These are phyloP conservation scores for Gliomastix tumulicola DNA, from an alignment of 2,329 filamentous ascomycete genomes.

Conservation along the genomic window DNA sequence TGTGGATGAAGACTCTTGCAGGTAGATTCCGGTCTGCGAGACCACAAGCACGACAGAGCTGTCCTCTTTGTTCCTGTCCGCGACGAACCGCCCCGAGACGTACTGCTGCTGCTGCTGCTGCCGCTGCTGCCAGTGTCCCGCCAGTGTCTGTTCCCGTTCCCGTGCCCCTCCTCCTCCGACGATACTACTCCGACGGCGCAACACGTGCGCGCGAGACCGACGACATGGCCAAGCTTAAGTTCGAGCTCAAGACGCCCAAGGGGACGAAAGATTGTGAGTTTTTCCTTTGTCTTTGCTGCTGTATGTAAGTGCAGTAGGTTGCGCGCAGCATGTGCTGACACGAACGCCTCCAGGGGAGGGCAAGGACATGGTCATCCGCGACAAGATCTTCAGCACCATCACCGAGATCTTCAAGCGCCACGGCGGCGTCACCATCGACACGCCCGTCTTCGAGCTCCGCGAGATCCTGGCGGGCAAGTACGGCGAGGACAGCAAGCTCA, in stretches of 20 bases:
- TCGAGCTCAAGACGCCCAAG: conserved; percentile 82
- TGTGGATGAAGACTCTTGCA: conserved; percentile 11
- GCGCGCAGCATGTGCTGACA: no score
- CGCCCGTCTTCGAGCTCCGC: conserved; percentile 77
- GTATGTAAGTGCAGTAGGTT: no score
- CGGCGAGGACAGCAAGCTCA: conserved; percentile 86
- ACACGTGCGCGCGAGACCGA: neutral
- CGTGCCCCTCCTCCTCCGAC: conserved; percentile 1
- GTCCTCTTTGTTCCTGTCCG: no score
- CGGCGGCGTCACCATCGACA: conserved; percentile 74
- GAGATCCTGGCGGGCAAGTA: conserved; percentile 87
- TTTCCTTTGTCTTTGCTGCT: no score
- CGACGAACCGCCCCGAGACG: no score
- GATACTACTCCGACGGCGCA: neutral
- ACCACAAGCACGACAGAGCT: conserved; percentile 5
- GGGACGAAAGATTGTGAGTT: conserved; percentile 76
- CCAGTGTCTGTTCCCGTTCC: no score
- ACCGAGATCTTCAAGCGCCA: conserved; percentile 77
- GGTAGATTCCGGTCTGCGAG: conserved; percentile 9
- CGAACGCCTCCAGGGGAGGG: conserved; percentile 51
- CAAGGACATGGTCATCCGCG: conserved; percentile 71
- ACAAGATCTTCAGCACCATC: conserved; percentile 72
- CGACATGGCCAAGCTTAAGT: conserved; percentile 37
- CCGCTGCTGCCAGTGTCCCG: no score
- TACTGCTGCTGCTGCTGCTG: no score